Base-by-base conservation (phyloP, 805 yeast species). In the Huiozyma naganishii region DNA sequence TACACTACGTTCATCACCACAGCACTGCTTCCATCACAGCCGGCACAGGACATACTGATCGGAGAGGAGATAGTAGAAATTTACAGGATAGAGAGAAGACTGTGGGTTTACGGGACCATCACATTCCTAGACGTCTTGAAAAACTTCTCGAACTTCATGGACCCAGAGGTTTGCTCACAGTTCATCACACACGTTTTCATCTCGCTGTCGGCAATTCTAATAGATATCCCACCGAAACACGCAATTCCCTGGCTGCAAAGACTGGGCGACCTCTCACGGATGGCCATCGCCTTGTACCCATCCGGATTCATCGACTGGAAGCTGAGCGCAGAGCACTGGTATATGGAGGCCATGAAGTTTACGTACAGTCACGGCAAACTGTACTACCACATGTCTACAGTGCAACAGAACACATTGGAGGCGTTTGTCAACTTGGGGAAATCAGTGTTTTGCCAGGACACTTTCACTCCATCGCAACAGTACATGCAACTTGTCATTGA, bases 81-180 rank as follows among this genome's bases (percentile, higher is more conserved):
- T 36, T 83, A 84, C 59, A 77, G 87, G 59, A 82, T 84, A 37
- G 84, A 85, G 32, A 70, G 90, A 53, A 67, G 92, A 52, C 70
- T 84, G 69, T 84, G 92, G 92, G 89, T 84, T 7, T 83, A 83
- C 59, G 94, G 94, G 27, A 78, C 85, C 10, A 89, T 83, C 11
- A 85, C 89, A 13, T 82, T 83, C 52, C 62, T 83, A 41, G 92
- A 83, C 58, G 87, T 83, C 6, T 64, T 83, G 54, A 83, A 83
- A 57, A 83, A 81, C 58, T 81, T 83, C 40, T 79, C 82, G 13
- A 76, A 82, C 23, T 82, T 80, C 54, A 76, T 77, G 54, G 89
- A 83, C 50, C 89, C 83, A 52, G 89, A 82, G 55, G 80, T 83
- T 11, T 81, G 86, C 55, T 76, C 80, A 45, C 81, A 86, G 48